Evolutionary conservation across 495 filamentous ascomycete genomes (phyloP).

Genomic region (Penicillium coffeae): DNA sequence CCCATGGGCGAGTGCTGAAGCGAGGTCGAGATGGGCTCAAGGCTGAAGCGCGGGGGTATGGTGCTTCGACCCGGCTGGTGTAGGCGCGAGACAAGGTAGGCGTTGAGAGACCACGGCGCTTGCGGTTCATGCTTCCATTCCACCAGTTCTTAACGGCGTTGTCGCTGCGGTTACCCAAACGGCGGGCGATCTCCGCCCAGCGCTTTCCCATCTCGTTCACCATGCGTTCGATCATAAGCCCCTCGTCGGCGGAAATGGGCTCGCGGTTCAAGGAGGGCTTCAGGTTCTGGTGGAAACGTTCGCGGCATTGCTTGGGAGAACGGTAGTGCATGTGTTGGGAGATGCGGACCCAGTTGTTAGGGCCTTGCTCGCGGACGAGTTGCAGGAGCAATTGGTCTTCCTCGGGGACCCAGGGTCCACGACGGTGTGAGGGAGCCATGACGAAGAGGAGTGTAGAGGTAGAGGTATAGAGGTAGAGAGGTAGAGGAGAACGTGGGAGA

Average conservation of each 20-base stretch:
- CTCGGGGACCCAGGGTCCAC: slow-evolving; percentile 83
- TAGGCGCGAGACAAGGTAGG: slow-evolving; percentile 32
- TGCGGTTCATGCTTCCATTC: slow-evolving; percentile 92
- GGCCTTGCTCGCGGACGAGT: slow-evolving; percentile 71
- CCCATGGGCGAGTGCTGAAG: slow-evolving; percentile 34
- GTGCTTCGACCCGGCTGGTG: slow-evolving; percentile 41
- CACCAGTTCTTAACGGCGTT: slow-evolving; percentile 99
- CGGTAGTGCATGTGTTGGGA: slow-evolving; percentile 70
- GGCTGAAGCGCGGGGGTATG: slow-evolving; percentile 37
- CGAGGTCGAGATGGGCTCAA: slow-evolving; percentile 32
- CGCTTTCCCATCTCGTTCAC: slow-evolving; percentile 81
- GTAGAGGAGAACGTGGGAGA: neutral
- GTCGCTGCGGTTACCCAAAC: slow-evolving; percentile 84
- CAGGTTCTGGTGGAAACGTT: slow-evolving; percentile 92
- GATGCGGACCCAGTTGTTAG: slow-evolving; percentile 92
- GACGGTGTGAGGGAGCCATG: slow-evolving; percentile 58
- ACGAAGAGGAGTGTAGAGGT: neutral
- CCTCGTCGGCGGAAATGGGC: slow-evolving; percentile 90
- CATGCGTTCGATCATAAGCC: slow-evolving; percentile 72
- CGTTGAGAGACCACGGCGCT: slow-evolving; percentile 43
- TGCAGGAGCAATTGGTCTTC: slow-evolving; percentile 72
- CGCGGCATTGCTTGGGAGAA: slow-evolving; percentile 92
- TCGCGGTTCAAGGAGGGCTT: slow-evolving; percentile 87
- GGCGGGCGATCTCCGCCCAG: slow-evolving; percentile 93
- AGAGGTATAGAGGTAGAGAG: neutral